Evolutionary conservation across 2,329 filamentous ascomycete genomes (phyloP).

Genomic region (Trichoderma lentiforme): DNA sequence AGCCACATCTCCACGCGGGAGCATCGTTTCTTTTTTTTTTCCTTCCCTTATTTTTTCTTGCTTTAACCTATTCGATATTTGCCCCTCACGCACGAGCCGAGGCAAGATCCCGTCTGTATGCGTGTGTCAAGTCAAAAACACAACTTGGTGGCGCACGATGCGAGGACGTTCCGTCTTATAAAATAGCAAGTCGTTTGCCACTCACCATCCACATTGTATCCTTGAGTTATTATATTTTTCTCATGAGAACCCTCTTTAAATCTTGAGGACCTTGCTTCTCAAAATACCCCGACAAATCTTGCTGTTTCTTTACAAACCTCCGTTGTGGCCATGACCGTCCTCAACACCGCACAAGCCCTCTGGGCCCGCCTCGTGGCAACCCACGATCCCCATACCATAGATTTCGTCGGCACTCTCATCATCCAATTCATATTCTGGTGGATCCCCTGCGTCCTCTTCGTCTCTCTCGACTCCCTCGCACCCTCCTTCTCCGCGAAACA

Average conservation of each 20-base stretch:
- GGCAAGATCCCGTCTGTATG: not conserved
- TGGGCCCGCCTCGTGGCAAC: slow-evolving; percentile 26
- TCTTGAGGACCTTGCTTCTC: not conserved
- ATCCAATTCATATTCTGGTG: slow-evolving; percentile 46
- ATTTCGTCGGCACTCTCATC: slow-evolving; percentile 39
- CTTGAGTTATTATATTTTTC: not conserved
- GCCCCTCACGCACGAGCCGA: slow-evolving; percentile 15
- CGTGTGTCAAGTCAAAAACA: not conserved
- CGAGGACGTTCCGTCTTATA: not conserved
- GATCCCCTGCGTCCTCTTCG: slow-evolving; percentile 42
- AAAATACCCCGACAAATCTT: not conserved
- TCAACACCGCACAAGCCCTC: not conserved
- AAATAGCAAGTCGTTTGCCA: not conserved
- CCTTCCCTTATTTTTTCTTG: not conserved
- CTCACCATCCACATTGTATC: not conserved
- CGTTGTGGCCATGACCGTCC: not conserved
- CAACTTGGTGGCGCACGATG: not conserved
- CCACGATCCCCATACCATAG: slow-evolving; percentile 34
- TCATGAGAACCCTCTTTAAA: not conserved
- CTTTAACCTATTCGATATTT: not conserved
- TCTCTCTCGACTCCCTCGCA: slow-evolving; percentile 41
- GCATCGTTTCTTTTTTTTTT: not conserved
- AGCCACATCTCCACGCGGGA: not conserved
- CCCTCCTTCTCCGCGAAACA: slow-evolving; percentile 48
- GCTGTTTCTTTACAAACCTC: not conserved